These are phyloP conservation scores for Solanum bulbocastanum DNA, from an alignment of 257 asterid species.

Conservation along the genomic window DNA sequence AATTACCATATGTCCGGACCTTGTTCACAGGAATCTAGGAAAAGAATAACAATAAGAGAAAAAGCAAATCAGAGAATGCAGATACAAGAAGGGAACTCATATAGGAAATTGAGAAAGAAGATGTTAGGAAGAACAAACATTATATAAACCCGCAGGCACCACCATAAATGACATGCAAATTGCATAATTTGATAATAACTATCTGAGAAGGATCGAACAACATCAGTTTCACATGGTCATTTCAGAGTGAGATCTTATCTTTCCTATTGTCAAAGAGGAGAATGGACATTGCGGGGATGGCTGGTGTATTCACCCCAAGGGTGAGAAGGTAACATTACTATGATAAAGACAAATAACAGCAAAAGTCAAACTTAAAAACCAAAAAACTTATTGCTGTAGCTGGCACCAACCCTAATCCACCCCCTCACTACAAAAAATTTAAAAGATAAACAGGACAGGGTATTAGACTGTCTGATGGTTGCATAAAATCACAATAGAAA, in stretches of 20 bases:
- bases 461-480: not conserved
- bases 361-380: not conserved
- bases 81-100: not conserved
- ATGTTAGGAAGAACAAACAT: not conserved
- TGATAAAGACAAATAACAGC: not conserved
- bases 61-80: not conserved
- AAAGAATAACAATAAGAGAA: constrained; percentile 8
- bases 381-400: not conserved
- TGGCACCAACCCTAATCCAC: not conserved
- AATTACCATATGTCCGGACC: constrained; percentile 74
- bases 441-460: not conserved
- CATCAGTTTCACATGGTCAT: not conserved
- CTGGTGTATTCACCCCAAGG: not conserved
- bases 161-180: not conserved
- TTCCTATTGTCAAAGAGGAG: not conserved
- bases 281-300: not conserved
- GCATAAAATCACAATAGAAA: not conserved
- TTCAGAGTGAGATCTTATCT: not conserved
- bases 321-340: not conserved
- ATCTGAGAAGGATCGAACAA: not conserved
- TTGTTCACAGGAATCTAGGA: constrained; percentile 89
- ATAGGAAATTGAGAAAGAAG: not conserved
- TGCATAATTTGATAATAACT: not conserved
- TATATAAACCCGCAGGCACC: not conserved
- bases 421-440: not conserved